Evolutionary conservation across 78 protist species (phyloP).

Genomic region (Chrysochromulina parva): DNA sequence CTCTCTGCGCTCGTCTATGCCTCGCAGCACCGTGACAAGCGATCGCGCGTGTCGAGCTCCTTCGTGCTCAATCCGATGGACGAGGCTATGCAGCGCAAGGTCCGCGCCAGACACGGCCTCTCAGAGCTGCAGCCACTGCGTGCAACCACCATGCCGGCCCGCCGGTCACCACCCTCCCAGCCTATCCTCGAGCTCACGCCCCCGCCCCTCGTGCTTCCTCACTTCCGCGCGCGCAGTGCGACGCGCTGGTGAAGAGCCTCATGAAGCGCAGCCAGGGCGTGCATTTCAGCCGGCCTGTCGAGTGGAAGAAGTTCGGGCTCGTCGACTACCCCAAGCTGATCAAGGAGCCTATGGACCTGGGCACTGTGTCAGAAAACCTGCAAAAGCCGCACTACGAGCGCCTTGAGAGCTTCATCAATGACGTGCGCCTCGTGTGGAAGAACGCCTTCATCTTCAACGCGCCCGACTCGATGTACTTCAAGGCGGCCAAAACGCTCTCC

Average conservation of each 20-base stretch:
- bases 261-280: background rate
- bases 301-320: conserved; percentile 22
- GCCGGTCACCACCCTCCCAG: too few species aligned
- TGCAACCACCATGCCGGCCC: too few species aligned
- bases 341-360: conserved; percentile 72
- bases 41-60: background rate
- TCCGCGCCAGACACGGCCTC: too few species aligned
- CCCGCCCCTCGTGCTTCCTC: too few species aligned
- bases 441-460: conserved; percentile 40
- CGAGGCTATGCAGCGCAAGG: background rate
- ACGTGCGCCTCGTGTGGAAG: conserved; percentile 37
- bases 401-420: conserved; percentile 20
- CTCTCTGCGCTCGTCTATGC: background rate
- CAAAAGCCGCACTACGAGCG: background rate
- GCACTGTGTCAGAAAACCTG: background rate
- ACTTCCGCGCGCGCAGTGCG: background rate
- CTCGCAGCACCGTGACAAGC: conserved; percentile 23
- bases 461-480: background rate
- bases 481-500: background rate
- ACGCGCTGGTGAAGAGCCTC: background rate
- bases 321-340: conserved; percentile 50
- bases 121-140: too few species aligned
- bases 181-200: too few species aligned
- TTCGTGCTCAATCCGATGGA: background rate
- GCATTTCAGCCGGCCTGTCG: conserved; percentile 58